phyloP scores from a whole-genome alignment of 129 eudicot species.

The Flaveria robusta region DNA sequence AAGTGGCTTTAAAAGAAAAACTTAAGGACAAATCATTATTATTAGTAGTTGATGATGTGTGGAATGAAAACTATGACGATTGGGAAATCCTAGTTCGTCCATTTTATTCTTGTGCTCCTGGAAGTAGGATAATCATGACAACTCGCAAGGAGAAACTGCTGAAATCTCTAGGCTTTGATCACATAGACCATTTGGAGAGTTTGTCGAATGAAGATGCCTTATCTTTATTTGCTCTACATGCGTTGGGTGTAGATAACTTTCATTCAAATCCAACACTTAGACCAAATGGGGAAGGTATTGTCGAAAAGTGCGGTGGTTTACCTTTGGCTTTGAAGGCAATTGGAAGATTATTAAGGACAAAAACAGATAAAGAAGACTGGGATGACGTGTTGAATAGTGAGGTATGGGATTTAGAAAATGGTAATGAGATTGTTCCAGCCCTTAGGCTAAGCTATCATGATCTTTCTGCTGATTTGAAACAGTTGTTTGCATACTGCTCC shows the following conservation, averaged over 20 bases:
- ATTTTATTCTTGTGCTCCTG: slow-evolving; percentile 31
- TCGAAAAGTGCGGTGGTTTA: slow-evolving; percentile 33
- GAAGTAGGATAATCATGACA: slow-evolving; percentile 52
- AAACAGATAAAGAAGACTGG: slow-evolving; percentile 1
- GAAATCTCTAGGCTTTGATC: slow-evolving; percentile 26
- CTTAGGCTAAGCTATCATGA: slow-evolving; percentile 13
- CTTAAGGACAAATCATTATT: slow-evolving; percentile 36
- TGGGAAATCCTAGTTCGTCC: slow-evolving; percentile 40
- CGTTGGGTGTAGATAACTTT: slow-evolving; percentile 27
- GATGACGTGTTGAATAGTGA: neutral
- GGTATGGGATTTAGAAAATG: neutral
- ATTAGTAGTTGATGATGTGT: slow-evolving; percentile 47
- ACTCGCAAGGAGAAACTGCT: slow-evolving; percentile 35
- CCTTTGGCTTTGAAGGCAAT: slow-evolving; percentile 37
- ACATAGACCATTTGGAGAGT: slow-evolving; percentile 21
- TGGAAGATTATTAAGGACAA: slow-evolving; percentile 30
- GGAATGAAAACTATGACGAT: slow-evolving; percentile 36
- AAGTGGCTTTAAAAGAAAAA: slow-evolving; percentile 22
- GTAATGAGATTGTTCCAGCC: neutral
- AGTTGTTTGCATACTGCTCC: slow-evolving; percentile 4
- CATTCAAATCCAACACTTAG: slow-evolving; percentile 20
- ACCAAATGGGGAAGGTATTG: slow-evolving; percentile 30
- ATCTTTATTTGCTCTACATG: slow-evolving; percentile 37
- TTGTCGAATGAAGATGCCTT: slow-evolving; percentile 28
- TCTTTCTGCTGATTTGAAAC: neutral